A percentile compares a stretch with the other conserved stretches of the same genome.
Evolutionary conservation across 2,329 filamentous ascomycete genomes (phyloP).

Genomic region (Talaromyces sp.): DNA sequence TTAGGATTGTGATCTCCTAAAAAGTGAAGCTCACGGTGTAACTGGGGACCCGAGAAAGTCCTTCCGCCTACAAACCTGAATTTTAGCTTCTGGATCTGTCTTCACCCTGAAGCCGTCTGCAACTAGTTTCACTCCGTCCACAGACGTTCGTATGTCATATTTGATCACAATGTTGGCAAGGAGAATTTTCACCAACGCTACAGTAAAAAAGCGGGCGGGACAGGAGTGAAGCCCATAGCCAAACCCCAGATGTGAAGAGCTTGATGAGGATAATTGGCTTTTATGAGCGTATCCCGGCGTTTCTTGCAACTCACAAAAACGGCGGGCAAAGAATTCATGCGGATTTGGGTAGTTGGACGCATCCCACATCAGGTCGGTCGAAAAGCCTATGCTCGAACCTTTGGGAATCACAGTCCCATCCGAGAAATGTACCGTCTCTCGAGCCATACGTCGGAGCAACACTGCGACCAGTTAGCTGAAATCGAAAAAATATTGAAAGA

Average conservation of each 20-base stretch:
- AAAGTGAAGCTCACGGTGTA: too few species aligned
- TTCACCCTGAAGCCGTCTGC: too few species aligned
- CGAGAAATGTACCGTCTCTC: slow-evolving; percentile 1
- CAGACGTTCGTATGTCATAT: too few species aligned
- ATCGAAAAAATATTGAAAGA: too few species aligned
- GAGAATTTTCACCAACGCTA: slow-evolving; percentile 56
- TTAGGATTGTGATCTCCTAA: too few species aligned
- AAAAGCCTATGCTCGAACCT: slow-evolving; percentile 52
- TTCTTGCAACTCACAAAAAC: slow-evolving; percentile 51
- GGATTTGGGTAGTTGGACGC: slow-evolving; percentile 41
- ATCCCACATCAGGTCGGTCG: slow-evolving; percentile 35
- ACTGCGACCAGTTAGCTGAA: too few species aligned
- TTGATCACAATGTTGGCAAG: slow-evolving; percentile 52
- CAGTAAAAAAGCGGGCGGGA: slow-evolving; percentile 57
- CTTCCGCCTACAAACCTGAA: too few species aligned
- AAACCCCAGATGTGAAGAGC: slow-evolving; percentile 24
- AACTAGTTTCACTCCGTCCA: too few species aligned
- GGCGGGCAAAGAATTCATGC: slow-evolving; percentile 52
- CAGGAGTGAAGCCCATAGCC: slow-evolving; percentile 37
- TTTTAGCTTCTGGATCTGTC: too few species aligned
- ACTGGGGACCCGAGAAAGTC: too few species aligned
- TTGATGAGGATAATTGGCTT: slow-evolving; percentile 4
- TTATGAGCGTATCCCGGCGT: neutral
- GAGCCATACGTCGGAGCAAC: neutral
- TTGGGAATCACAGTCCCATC: slow-evolving; percentile 32